phyloP scores from a whole-genome alignment of 495 filamentous ascomycete genomes.

The Penicillium parvum region DNA sequence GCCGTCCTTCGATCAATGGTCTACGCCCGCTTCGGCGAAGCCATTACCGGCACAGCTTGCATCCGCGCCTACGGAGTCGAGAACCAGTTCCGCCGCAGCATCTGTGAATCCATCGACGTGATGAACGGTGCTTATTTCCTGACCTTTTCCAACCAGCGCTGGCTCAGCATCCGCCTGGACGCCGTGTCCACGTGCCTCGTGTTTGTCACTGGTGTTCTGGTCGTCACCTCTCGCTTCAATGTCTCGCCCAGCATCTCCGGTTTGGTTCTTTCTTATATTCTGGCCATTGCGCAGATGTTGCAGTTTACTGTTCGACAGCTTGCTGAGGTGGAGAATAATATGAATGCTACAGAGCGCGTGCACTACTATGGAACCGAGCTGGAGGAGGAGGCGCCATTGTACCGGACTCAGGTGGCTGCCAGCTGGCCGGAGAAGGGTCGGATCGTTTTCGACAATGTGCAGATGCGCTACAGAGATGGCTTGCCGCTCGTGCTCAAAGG shows the following conservation, averaged over 20 bases:
- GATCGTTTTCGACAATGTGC: conserved; percentile 77
- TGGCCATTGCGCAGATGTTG: conserved; percentile 92
- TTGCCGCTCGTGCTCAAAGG: conserved; percentile 82
- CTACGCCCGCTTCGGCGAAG: conserved; percentile 89
- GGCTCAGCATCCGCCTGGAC: conserved; percentile 82
- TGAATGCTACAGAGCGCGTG: conserved; percentile 95
- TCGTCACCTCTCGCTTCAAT: conserved; percentile 88
- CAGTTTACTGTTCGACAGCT: conserved; percentile 93
- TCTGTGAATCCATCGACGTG: conserved; percentile 70
- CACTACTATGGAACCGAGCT: conserved; percentile 84
- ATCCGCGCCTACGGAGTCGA: conserved; percentile 87
- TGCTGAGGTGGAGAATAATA: conserved; percentile 94
- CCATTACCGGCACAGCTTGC: conserved; percentile 72
- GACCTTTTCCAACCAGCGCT: conserved; percentile 90
- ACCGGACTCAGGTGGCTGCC: conserved; percentile 58
- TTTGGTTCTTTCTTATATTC: conserved; percentile 85
- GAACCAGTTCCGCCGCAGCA: conserved; percentile 62
- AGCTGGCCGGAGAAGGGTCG: conserved; percentile 82
- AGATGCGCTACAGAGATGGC: conserved; percentile 85
- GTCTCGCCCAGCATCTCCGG: conserved; percentile 81
- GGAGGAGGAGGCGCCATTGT: conserved; percentile 81
- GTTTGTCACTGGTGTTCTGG: conserved; percentile 81
- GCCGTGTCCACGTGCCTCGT: conserved; percentile 76
- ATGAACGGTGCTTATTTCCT: conserved; percentile 95
- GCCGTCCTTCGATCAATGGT: conserved; percentile 79